phyloP scores from a whole-genome alignment of 257 asterid genomes.

The Eucommia ulmoides region DNA sequence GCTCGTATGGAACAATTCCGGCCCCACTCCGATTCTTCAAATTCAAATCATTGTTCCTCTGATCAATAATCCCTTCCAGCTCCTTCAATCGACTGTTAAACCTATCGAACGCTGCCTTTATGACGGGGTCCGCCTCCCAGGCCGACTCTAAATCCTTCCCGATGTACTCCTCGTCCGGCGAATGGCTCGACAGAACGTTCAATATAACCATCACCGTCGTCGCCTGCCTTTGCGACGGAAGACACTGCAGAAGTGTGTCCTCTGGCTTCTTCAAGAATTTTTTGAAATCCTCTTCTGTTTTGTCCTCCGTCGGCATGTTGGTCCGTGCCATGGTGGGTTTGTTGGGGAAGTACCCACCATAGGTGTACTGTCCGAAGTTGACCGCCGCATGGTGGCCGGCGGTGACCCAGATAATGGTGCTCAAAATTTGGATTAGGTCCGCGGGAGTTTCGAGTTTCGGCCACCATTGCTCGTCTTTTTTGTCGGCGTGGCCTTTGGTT shows the following conservation, averaged over 20 bases:
- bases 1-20: no score
- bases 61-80: slow-evolving; percentile 11
- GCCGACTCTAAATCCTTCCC: slow-evolving; percentile 8
- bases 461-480: not conserved
- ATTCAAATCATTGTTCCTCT: slow-evolving; percentile 10
- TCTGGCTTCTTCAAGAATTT: not conserved
- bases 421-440: not conserved
- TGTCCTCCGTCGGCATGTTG: not conserved
- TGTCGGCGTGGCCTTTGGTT: not conserved
- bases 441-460: not conserved
- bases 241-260: not conserved
- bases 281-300: slow-evolving; percentile 4
- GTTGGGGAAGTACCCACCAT: not conserved
- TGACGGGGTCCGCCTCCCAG: slow-evolving; percentile 7
- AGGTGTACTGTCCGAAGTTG: slow-evolving; percentile 5
- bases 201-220: not conserved
- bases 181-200: not conserved
- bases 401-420: slow-evolving; percentile 4
- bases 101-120: slow-evolving; percentile 8
- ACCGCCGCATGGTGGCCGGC: slow-evolving; percentile 10
- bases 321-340: not conserved
- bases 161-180: slow-evolving; percentile 13
- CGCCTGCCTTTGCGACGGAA: not conserved
- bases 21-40: slow-evolving; percentile 11
- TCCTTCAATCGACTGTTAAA: slow-evolving; percentile 5